Evolutionary conservation across 257 asterid species (phyloP), one percentile per base, ranked within the genome.

Genomic region (Ballota nigra): DNA sequence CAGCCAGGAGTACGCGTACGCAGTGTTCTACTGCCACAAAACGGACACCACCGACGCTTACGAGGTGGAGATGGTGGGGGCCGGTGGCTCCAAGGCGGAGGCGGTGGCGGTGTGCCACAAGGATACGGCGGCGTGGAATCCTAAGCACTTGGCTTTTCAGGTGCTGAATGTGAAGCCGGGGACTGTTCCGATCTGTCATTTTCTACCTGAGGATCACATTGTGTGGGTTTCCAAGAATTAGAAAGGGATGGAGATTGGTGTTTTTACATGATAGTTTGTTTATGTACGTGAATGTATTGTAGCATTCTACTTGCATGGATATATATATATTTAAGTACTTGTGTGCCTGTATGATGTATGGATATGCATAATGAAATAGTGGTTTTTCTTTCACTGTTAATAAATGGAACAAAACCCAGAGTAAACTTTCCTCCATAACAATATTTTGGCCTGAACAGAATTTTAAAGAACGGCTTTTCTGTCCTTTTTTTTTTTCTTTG

Each of bases 121-220:
- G 65, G 88, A 95, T 38, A 88, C 99, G 6, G 83, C 96, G 8
- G 80, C 78, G 23, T 91, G 98, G 99, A 91, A 94, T 80, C 98
- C 97, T 2, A 88, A 89, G 69, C 98, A 92, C 69, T 76, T 94
- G 86, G 97, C 99, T 11, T 94, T 94, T 45, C 89, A 86, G 79
- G 95, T 88, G 81, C 92, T 94, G 1, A 94, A 91, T 58, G 98
- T 94, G 77, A 83, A 83, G 76, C 99, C 97, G 0, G 98, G 99
- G 64, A 68, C 84, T 28, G 92, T 83, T 13, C 97, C 98, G 0
- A 77, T 95, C 60, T 95, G 99, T 75, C 99, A 95, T 85, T 95
- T 89, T 76, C 94, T 95, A 6, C 99, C 97, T 18, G 74, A 87
- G 77, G 95, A 95, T 86, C 97, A 95, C 51, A 67, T 95, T 73